Evolutionary conservation across 352 stramenopile species (phyloP).

Genomic region (Phytopythium cucurbitacearum): DNA sequence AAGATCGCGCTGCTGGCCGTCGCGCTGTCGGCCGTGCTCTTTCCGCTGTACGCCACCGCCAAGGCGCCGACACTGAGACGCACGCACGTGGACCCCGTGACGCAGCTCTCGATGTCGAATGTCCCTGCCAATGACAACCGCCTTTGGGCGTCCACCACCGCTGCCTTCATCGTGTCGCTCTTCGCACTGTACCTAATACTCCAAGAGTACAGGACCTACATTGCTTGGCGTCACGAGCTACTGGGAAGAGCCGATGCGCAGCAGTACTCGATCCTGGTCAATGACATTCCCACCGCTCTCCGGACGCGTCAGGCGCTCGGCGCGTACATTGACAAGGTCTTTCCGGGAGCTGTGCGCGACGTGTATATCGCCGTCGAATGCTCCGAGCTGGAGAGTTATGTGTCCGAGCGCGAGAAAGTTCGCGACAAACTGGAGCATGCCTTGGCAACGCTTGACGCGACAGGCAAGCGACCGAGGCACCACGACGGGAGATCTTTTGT

Average conservation of each 20-base stretch:
- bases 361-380: conserved; percentile 77
- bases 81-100: conserved; percentile 39
- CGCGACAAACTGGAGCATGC: conserved; percentile 50
- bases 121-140: conserved; percentile 38
- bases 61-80: conserved; percentile 10
- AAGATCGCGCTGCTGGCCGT: conserved; percentile 65
- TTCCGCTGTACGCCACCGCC: conserved; percentile 69
- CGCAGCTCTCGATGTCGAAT: conserved; percentile 76
- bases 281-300: conserved; percentile 57
- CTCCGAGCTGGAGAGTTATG: conserved; percentile 41
- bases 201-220: conserved; percentile 63
- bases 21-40: conserved; percentile 47
- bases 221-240: conserved; percentile 51
- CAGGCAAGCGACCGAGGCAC: conserved; percentile 35
- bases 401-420: conserved; percentile 41
- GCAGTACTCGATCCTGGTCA: conserved; percentile 75
- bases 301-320: conserved; percentile 56
- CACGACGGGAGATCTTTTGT: conserved; percentile 41
- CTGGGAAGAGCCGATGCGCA: conserved; percentile 44
- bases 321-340: conserved; percentile 69
- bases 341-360: conserved; percentile 48
- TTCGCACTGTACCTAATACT: conserved; percentile 58
- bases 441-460: conserved; percentile 40
- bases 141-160: conserved; percentile 58
- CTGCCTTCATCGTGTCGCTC: conserved; percentile 45